phyloP scores from a whole-genome alignment of 176 grass and related monocot genomes.

The Oryza rufipogon region DNA sequence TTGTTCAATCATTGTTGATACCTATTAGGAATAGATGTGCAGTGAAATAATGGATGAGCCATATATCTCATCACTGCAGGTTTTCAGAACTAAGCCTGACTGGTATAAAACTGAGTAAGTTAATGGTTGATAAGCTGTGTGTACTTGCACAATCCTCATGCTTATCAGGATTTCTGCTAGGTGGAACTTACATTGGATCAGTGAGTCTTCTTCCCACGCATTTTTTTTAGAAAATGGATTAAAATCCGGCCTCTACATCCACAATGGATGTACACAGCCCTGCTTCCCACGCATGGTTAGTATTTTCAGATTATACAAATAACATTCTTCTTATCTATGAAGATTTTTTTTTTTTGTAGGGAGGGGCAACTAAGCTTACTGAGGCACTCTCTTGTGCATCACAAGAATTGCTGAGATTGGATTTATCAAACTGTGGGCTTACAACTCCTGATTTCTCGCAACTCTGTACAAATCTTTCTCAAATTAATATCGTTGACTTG shows the following conservation, averaged over 20 bases:
- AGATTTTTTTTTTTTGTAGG: constrained; percentile 45
- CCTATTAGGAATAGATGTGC: not conserved
- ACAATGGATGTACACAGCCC: not conserved
- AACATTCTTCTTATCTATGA: constrained; percentile 14
- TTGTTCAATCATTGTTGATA: constrained; percentile 39
- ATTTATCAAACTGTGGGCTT: constrained; percentile 80
- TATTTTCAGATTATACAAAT: constrained; percentile 21
- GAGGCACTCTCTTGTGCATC: constrained; percentile 61
- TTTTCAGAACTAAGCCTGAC: constrained; percentile 91
- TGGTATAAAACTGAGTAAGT: constrained; percentile 85
- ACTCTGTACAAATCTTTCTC: constrained; percentile 58
- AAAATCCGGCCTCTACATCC: too few species aligned
- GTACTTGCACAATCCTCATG: constrained; percentile 67
- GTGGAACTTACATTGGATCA: constrained; percentile 75
- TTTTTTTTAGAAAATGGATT: not conserved
- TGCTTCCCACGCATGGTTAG: constrained; percentile 20
- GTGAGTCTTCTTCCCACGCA: constrained; percentile 49
- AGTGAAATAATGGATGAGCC: constrained; percentile 31
- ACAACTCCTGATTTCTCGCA: constrained; percentile 53
- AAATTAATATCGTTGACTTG: constrained; percentile 65
- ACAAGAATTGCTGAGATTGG: constrained; percentile 82
- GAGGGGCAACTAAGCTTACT: constrained; percentile 66
- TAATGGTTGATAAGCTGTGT: constrained; percentile 67
- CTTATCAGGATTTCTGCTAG: constrained; percentile 73
- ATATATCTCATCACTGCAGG: constrained; percentile 48